These are phyloP conservation scores for Beauveria australis DNA, from an alignment of 2,329 filamentous ascomycete genomes.

Conservation along the genomic window DNA sequence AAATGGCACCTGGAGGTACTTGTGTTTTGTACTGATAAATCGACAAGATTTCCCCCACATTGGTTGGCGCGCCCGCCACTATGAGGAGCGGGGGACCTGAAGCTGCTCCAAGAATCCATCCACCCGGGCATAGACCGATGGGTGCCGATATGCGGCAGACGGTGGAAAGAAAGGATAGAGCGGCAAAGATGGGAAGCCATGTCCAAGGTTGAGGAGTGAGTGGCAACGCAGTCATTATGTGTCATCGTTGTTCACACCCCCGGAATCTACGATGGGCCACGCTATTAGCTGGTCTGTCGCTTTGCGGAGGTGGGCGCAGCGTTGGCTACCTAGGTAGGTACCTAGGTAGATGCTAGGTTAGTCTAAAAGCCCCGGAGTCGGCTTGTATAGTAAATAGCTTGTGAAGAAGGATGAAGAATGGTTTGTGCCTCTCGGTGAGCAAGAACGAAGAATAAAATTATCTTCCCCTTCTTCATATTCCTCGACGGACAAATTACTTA, in stretches of 20 bases:
- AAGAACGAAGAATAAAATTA: no score
- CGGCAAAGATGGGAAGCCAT: neutral
- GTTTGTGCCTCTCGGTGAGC: neutral
- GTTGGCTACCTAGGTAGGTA: neutral
- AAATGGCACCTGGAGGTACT: neutral
- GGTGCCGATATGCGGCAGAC: neutral
- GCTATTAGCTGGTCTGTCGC: neutral
- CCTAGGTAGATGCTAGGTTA: neutral
- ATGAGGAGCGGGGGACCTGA: neutral
- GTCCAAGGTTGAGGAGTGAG: neutral
- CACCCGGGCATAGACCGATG: slow-evolving; percentile 9
- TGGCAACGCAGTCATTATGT: slow-evolving; percentile 8
- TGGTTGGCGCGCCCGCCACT: neutral
- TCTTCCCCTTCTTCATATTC: neutral
- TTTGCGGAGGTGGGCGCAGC: neutral
- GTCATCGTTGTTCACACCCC: neutral
- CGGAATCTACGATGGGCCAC: neutral
- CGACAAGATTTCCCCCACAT: neutral
- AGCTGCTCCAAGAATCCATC: neutral
- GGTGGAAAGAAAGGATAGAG: neutral
- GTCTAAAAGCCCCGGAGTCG: neutral
- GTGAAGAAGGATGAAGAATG: neutral
- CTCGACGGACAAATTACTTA: no score
- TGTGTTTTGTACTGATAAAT: no score
- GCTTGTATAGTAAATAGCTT: neutral